Evolutionary conservation across 805 yeast species (phyloP), one percentile per base, ranked within the genome.

Genomic region (Lipomyces orientalis): DNA sequence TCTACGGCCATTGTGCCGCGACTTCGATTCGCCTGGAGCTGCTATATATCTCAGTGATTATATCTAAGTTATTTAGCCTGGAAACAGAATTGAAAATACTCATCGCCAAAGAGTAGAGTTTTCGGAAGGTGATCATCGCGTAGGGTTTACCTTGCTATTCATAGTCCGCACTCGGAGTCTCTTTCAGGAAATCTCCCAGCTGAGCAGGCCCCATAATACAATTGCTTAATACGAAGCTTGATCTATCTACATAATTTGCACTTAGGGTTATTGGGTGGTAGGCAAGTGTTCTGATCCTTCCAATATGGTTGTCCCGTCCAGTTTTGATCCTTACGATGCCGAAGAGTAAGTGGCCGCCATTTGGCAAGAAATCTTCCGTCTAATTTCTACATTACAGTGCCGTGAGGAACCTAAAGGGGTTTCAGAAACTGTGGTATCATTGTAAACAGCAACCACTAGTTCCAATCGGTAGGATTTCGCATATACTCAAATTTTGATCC

Each of bases 371-470:
- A 31, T 25, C 9, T 56, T 9, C 12, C 10, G 10, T 22, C 25
- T 19, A 22, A 33, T 7, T 19, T 29, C 37, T 35, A 54, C 39
- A 22, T 31, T 39, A 6, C 33, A 65, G 72, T 33, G 66, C 63
- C 7, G 68, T 64, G 19, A 19, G 57, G 54, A 61, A 69, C 31
- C 55, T 69, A n/a, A 39, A 59, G 4, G 71, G 71, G 19, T 72
- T 87, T 57, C 87, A 88, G 61, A 88, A 86, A 75, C 82, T 90
- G 73, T 75, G 83, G 35, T 66, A 83, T 79, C 76, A 86, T 71
- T 87, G 90, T 66, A 90, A 88, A 74, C 89, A 90, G 75, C 94
- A 91, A 73, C 97, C 97, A 1, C 79, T 89, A 5, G 96, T 91
- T 0, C 97, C 97, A 1, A 66, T 90, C 4, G 97, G 97, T 5